Percentiles rank a stretch among this genome's conserved stretches.
phyloP scores from a whole-genome alignment of 257 asterid genomes.

The Asclepias syriaca region DNA sequence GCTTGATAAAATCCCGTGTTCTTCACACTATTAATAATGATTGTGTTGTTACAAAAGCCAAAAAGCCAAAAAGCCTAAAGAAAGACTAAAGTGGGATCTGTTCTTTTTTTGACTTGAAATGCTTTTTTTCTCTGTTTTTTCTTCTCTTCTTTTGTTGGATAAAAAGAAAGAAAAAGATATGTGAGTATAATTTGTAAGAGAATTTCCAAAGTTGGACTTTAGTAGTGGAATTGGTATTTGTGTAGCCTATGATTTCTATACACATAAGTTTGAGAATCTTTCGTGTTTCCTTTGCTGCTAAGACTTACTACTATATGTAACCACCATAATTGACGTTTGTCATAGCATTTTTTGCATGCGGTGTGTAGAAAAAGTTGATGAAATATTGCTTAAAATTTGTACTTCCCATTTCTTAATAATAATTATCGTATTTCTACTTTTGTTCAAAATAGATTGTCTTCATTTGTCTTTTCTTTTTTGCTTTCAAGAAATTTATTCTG shows the following conservation, averaged over 20 bases:
- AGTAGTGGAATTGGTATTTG: slow-evolving; percentile 15
- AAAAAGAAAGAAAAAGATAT: slow-evolving; percentile 12
- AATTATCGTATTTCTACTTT: too few relatives aligned
- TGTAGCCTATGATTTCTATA: slow-evolving; percentile 12
- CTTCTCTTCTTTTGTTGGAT: slow-evolving; percentile 4
- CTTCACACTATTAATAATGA: slow-evolving; percentile 21
- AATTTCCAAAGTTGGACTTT: slow-evolving; percentile 27
- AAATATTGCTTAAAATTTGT: neutral
- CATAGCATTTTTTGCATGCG: neutral
- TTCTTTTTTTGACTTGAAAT: slow-evolving; percentile 43
- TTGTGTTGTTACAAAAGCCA: slow-evolving; percentile 20
- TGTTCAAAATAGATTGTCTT: too few relatives aligned
- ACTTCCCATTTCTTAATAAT: neutral
- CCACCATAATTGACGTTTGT: slow-evolving; percentile 24
- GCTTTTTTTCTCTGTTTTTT: neutral
- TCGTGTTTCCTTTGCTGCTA: slow-evolving; percentile 37
- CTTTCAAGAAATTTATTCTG: too few relatives aligned
- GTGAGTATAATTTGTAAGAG: slow-evolving; percentile 20
- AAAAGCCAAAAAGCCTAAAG: slow-evolving; percentile 19
- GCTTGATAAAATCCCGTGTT: slow-evolving; percentile 50
- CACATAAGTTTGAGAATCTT: slow-evolving; percentile 9
- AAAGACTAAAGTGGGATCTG: slow-evolving; percentile 17
- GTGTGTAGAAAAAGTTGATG: neutral
- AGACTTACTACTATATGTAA: slow-evolving; percentile 14
- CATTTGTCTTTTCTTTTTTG: too few relatives aligned